Conservation (phyloP, 2,329 filamentous ascomycete genomes). For the Leptosphaerulina australis region DNA sequence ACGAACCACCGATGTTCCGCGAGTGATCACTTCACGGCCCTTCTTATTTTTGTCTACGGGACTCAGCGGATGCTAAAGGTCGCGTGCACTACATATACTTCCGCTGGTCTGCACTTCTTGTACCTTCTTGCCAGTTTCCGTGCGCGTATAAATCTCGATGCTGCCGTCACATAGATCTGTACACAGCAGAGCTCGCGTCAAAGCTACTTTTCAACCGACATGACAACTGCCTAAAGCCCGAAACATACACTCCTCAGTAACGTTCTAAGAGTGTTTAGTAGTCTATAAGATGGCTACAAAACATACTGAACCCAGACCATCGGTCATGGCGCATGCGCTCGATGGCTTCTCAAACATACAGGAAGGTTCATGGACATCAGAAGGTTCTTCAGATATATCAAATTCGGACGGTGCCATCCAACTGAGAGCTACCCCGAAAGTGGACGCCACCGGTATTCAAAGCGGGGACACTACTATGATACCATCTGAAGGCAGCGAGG, state of each 20-base stretch:
- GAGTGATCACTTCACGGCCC: slow-evolving; percentile 6
- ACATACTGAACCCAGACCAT: slow-evolving; percentile 15
- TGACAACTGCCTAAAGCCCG: slow-evolving; percentile 3
- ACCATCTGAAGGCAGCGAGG: slow-evolving; percentile 34
- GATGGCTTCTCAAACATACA: slow-evolving; percentile 34
- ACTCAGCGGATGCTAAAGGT: slow-evolving; percentile 17
- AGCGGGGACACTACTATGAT: slow-evolving; percentile 35
- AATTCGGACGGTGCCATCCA: slow-evolving; percentile 53
- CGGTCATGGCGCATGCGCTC: slow-evolving; percentile 37
- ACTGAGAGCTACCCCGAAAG: slow-evolving; percentile 46
- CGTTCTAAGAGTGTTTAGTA: not conserved
- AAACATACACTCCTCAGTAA: not conserved
- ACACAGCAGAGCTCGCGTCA: slow-evolving; percentile 19
- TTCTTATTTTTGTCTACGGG: slow-evolving; percentile 12
- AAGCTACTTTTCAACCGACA: slow-evolving; percentile 18
- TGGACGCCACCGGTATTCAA: slow-evolving; percentile 44
- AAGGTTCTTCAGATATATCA: slow-evolving; percentile 30
- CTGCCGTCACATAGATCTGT: slow-evolving; percentile 18
- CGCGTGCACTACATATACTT: slow-evolving; percentile 11
- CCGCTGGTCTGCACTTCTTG: not conserved
- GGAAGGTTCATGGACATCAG: slow-evolving; percentile 39
- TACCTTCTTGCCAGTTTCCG: not conserved
- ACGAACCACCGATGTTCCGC: slow-evolving; percentile 7
- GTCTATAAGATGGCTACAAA: slow-evolving; percentile 13
- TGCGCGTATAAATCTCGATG: slow-evolving; percentile 5